Evolutionary conservation across 257 asterid species (phyloP).

Genomic region (Nicotiana sylvestris): DNA sequence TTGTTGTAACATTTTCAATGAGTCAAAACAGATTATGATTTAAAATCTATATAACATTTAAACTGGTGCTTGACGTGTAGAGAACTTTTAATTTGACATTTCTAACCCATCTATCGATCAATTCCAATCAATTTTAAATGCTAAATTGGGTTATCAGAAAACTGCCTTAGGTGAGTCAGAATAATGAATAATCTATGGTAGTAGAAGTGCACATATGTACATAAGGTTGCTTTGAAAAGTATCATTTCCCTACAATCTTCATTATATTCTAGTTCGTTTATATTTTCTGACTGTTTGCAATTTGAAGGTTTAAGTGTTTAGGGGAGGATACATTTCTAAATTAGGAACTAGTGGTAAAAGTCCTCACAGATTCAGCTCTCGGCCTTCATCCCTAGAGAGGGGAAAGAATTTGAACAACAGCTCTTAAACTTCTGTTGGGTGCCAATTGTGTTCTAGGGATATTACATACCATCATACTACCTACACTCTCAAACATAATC

Average conservation of each 20-base stretch:
- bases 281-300: neutral
- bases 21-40: neutral
- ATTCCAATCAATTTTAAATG: neutral
- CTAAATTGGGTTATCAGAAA: neutral
- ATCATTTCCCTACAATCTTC: neutral
- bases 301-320: neutral
- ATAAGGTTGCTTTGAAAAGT: neutral
- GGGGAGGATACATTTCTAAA: neutral
- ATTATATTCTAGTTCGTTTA: neutral
- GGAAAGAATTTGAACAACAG: neutral
- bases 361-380: neutral
- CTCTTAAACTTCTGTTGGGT: neutral
- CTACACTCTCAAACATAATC: neutral
- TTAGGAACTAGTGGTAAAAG: neutral
- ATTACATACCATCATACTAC: neutral
- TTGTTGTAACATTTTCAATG: neutral
- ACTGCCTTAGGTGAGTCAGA: neutral
- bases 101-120: neutral
- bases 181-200: neutral
- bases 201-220: neutral
- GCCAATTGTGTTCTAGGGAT: neutral
- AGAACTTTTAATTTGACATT: neutral
- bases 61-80: neutral
- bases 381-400: neutral
- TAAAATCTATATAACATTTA: neutral